Percentiles rank a stretch among this genome's conserved stretches.
Evolutionary conservation across 352 stramenopile genomes (phyloP).

Genomic region (Hyphochytrium catenoides): DNA sequence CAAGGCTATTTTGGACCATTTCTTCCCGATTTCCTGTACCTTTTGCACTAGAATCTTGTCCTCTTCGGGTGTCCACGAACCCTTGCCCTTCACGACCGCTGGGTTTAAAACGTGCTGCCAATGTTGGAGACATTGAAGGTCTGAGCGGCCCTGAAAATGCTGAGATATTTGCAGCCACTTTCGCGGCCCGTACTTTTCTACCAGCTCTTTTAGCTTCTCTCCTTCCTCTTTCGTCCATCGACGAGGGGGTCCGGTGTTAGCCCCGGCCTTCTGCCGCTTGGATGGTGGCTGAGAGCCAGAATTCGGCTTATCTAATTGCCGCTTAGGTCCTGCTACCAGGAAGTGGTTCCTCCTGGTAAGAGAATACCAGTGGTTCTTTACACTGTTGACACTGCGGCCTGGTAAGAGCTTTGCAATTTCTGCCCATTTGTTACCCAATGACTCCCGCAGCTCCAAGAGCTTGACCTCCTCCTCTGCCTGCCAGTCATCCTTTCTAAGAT

Average conservation of each 20-base stretch:
- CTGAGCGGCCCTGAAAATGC: constrained; percentile 28
- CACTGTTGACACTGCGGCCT: constrained; percentile 73
- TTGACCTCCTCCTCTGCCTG: constrained; percentile 65
- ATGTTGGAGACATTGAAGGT: constrained; percentile 46
- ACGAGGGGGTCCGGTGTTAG: too few species aligned
- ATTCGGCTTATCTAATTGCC: too few species aligned
- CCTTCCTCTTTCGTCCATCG: constrained; percentile 36
- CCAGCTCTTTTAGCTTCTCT: constrained; percentile 24
- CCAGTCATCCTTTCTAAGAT: constrained; percentile 63
- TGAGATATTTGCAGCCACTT: constrained; percentile 55
- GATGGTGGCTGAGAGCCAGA: too few species aligned
- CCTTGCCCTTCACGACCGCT: constrained; percentile 25
- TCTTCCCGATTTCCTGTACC: constrained; percentile 23
- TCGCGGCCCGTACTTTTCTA: constrained; percentile 21
- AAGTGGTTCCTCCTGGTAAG: too few species aligned
- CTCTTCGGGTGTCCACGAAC: constrained; percentile 21
- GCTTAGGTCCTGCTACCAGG: too few species aligned
- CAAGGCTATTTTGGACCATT: constrained; percentile 67
- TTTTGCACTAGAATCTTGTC: constrained; percentile 13
- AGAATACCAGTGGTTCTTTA: constrained; percentile 93
- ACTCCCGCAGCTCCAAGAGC: constrained; percentile 69
- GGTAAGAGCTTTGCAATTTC: constrained; percentile 73
- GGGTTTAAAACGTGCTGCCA: constrained; percentile 30
- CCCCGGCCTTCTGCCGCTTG: too few species aligned
- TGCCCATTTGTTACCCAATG: constrained; percentile 70